Evolutionary conservation across 768 basidiomycete genomes (phyloP), one percentile per base, ranked within the genome.

Genomic region (Rhizopogon vulgaris): DNA sequence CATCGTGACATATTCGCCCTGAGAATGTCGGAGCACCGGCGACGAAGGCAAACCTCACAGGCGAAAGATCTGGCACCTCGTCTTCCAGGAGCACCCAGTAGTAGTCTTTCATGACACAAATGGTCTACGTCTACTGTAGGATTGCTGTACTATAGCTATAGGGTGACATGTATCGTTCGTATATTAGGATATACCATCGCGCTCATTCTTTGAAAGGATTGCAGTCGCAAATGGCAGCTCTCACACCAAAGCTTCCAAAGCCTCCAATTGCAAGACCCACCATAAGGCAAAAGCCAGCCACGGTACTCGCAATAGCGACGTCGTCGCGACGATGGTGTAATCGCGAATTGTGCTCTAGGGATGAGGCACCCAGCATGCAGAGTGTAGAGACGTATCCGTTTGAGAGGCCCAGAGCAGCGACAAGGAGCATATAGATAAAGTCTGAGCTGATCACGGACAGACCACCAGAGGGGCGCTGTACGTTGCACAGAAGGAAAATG

Each of bases 1-100:
- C 91, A 95, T 69, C 79, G 91, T 38, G 80, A 87, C 55, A 82
- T 89, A 55, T 96, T 89, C 64, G 73, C 76, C 67, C 84, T 95
- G 79, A 80, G 94, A 24, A 79, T 82, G 54, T 71, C 73, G 10
- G 91, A 93, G 61, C 85, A 91, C 61, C 79, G 84, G 34, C 84
- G 78, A 65, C 77, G 78, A 47, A 74, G 79, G 63, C 86, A 91
- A 60, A 63, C 78, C 1, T 74, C 79, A 8, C 84, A 87, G 59
- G 79, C 78, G 3, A 86, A 81, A 63, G 81, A 82, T 49, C 73
- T 92, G 17, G 87, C 80, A 0, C 86, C 87, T 38, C 78, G 82
- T 37, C 68, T 91, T 25, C 89, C 88, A 40, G 78, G 79, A 41
- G 80, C 79, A 24, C 87, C 87, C 0, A 69, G 53, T 12, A 68